Evolutionary conservation across 2,329 filamentous ascomycete species (phyloP).

Genomic region (Ceratocystis destructans): DNA sequence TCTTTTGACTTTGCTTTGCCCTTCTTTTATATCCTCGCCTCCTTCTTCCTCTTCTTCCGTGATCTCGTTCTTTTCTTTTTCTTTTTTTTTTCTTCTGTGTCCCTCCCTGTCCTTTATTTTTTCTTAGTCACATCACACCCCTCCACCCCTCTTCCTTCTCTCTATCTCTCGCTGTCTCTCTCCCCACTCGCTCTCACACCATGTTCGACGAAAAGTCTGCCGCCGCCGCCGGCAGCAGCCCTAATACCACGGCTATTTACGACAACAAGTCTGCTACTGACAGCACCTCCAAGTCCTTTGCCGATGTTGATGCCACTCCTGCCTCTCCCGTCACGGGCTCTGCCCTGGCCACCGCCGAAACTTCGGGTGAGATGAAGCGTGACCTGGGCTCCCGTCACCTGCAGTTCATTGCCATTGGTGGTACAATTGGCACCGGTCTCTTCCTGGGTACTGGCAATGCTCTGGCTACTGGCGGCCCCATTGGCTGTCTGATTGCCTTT

Average conservation of each 20-base stretch:
- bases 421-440: constrained; percentile 59
- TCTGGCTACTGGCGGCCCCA: constrained; percentile 49
- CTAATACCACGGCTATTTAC: neutral
- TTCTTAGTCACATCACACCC: neutral
- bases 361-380: constrained; percentile 22
- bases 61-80: neutral
- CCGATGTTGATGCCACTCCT: neutral
- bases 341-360: neutral
- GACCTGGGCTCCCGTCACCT: constrained; percentile 31
- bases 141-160: neutral
- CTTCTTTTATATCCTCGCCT: neutral
- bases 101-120: constrained; percentile 1
- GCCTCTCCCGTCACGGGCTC: neutral
- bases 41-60: neutral
- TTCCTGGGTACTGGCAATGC: constrained; percentile 55
- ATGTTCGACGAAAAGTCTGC: constrained; percentile 5
- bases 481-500: constrained; percentile 54
- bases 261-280: constrained; percentile 5
- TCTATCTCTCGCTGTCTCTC: neutral
- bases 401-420: constrained; percentile 40
- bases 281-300: constrained; percentile 5
- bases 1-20: constrained; percentile 7
- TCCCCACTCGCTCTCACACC: neutral
- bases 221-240: neutral
- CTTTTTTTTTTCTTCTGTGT: neutral